Evolutionary conservation across 2,329 filamentous ascomycete species (phyloP).

Genomic region (Diaporthe sp.): DNA sequence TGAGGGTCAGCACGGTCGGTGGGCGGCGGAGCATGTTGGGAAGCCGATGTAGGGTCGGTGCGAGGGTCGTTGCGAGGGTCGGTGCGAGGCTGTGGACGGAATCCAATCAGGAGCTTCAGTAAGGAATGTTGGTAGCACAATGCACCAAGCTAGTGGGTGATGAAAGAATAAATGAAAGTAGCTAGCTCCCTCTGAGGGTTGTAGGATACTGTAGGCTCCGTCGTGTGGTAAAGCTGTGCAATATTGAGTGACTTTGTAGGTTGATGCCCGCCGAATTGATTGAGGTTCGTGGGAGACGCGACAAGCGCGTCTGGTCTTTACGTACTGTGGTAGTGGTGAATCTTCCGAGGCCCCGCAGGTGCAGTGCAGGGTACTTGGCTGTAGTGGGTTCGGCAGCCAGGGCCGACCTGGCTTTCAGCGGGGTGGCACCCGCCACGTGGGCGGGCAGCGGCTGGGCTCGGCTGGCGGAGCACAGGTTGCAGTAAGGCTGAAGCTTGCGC

Average conservation of each 20-base stretch:
- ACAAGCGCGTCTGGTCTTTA: not conserved
- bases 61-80: not conserved
- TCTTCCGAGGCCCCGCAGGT: not conserved
- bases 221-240: not conserved
- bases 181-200: not conserved
- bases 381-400: not conserved
- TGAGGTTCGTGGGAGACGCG: constrained; percentile 7
- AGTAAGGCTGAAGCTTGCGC: constrained; percentile 1
- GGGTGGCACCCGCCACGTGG: constrained; percentile 10
- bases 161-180: not conserved
- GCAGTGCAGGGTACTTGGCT: not conserved
- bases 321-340: not conserved
- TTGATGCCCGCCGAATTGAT: not conserved
- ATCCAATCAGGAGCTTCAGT: not conserved
- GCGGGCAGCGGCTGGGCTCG: not conserved
- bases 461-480: constrained; percentile 9
- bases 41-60: not conserved
- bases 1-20: constrained; percentile 77
- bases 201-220: not conserved
- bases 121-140: not conserved
- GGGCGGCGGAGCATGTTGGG: constrained; percentile 61
- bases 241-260: not conserved
- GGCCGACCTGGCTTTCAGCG: not conserved
- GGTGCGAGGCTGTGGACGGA: not conserved
- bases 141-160: not conserved